Evolutionary conservation across 2,329 filamentous ascomycete species (phyloP), one percentile per base, ranked within the genome.

Genomic region (Mariannaea elegans): DNA sequence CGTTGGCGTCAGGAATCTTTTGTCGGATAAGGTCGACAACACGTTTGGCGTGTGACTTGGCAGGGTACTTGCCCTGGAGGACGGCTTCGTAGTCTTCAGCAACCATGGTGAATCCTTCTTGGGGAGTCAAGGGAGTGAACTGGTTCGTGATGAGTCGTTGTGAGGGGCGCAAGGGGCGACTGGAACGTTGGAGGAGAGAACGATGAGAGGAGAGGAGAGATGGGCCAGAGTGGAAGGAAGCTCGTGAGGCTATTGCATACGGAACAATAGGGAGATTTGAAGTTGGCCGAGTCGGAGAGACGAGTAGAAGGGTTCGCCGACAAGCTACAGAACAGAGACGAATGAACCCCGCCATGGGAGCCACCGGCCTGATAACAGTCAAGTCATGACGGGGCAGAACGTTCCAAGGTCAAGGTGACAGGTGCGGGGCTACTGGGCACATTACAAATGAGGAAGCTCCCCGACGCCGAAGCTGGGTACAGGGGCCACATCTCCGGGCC

Each of bases 1-100:
- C 94, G 29, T 71, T 73, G 56, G 82, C 82, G 64, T 86, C 82
- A 29, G 90, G 87, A 38, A 88, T 80, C 73, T 91, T 87, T 61
- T 85, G 80, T 54, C 85, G 84, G 64, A 98, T 89, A 75, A 89
- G 90, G 60, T 92, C 87, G 58, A 89, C 91, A n/a, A 98, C 94
- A 62, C 90, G 89, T 69, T 86, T 86, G 60, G 91, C 93, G 77
- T 99, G 95, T 24, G 85, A 83, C 81, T 97, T 98, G 70, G 91
- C 94, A 21, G 95, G 95, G 75, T 90, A 90, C 72, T 89, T 90
- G 65, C 82, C 84, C 78, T 81, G 78, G 61, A 90, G 79, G 64
- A 89, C 77, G 27, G 78, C 73, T 46, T 86, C 80, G 66, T 81
- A 84, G 65, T 81, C 75, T 66, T 78, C 56, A 51, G 73, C 75